Conservation (phyloP, 441 rosid genomes). For the Euphorbia celastroides region DNA sequence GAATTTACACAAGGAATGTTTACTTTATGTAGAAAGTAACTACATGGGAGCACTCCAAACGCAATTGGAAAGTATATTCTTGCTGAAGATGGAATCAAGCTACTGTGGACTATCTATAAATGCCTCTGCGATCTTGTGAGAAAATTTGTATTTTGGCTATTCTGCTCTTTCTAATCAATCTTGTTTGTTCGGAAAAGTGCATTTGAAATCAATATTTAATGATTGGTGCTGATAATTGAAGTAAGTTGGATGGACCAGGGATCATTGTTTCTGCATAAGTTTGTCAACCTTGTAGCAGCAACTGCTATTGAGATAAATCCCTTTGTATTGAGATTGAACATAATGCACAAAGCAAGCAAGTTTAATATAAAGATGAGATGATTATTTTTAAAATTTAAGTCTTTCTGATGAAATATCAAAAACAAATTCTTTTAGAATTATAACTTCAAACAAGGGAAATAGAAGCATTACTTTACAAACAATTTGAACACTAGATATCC, state of each 20-base stretch:
- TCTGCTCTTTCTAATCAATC: no score
- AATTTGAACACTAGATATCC: no score
- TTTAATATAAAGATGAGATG: no score
- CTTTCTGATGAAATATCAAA: no score
- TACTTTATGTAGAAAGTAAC: background rate
- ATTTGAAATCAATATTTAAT: background rate
- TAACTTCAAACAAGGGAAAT: no score
- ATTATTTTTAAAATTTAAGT: no score
- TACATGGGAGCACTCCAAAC: constrained; percentile 10
- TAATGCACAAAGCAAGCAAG: no score
- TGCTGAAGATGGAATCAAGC: background rate
- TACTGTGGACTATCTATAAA: background rate
- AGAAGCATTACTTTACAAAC: no score
- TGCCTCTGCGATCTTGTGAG: constrained; percentile 11
- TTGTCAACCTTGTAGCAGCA: no score
- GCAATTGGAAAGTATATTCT: constrained; percentile 6
- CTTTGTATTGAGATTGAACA: background rate
- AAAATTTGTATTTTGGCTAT: background rate
- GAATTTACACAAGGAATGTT: background rate
- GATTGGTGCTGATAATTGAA: background rate
- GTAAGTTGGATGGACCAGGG: background rate
- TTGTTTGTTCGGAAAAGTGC: background rate
- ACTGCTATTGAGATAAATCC: no score
- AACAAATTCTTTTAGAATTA: no score
- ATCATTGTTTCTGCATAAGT: background rate